Base-by-base conservation (phyloP, 2,329 filamentous ascomycete species). In the Esteya vermicola region DNA sequence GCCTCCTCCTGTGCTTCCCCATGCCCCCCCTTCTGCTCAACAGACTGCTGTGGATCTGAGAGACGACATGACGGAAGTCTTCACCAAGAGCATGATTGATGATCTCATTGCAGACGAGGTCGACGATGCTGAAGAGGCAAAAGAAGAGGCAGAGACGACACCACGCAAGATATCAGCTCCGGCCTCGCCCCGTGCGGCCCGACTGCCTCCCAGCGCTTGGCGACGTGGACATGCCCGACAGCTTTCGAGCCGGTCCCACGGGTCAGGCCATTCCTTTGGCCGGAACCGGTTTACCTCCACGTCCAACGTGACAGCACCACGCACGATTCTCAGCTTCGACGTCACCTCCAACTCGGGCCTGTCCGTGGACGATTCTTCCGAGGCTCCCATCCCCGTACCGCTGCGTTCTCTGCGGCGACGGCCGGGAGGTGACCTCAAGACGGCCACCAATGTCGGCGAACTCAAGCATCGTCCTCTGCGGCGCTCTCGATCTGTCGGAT, bases 371-470 rank as follows among this genome's bases (percentile, higher is more conserved):
- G 65, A 63, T 5, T 52, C 62, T 4, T 65, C 65, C 0, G 63
- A 65, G 7, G 64, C 60, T 44, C 39, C 65, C 3, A 55, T 67
- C 36, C 66, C 70, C 2, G 60, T 61, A 18, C 74, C 75, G n/a
- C 58, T 72, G 7, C 72, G 78, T 33, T 66, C 79, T 32, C 66
- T 91, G 45, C 70, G 84, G 44, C 67, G 84, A 52, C 70, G 78
- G 13, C 84, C 82, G 7, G 84, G 83, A 36, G 82, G 84, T 26
- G 77, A 89, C 54, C 59, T 91, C 36, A 72, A 79, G 45, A 79
- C 77, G 14, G 79, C 73, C 28, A 70, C 68, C 16, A 79, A 78
- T 43, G 72, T 79, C 23, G 70, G 71, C 31, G 78, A 83, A 25
- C 55, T 78, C 4, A 71, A 78, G 34, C 52, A 58, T 9, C 51